Base-by-base conservation (phyloP, 257 asterid genomes). In the Solanum verrucosum region DNA sequence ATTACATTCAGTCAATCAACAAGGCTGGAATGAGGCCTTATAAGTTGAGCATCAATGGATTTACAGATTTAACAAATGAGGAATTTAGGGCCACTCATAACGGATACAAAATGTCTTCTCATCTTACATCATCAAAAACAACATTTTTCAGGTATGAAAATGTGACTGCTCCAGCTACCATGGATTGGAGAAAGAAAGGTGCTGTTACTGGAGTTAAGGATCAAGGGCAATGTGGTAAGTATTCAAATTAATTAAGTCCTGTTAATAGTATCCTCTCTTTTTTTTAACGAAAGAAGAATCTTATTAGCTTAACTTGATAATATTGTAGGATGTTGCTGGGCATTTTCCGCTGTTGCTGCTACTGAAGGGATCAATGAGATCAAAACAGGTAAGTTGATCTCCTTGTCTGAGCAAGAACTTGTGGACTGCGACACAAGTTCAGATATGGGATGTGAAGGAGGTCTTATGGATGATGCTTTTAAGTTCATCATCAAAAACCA, bases 11-110 rank as follows among this genome's bases (percentile, higher is more conserved):
- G 29, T 90, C 94, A 2, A 68, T 73, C 25, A 93, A 92, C 33
- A 87, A 46, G 29, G 91, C 60, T 1, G 92, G 88, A 3, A 31
- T 46, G 0, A 63, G 72, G 37, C 25, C 88, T 33, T 92, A 90
- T 83, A 92, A 81, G 60, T 91, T 93, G 29, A 90, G 91, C 9
- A 40, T 89, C 72, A 93, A 93, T 13, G 49, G 85, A 18, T 93
- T 92, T 86, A 91, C 93, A 21, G 95, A 93, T 89, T 77, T 91
- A 72, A 92, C 91, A n/a, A 90, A 91, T 56, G 89, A 90, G 31
- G 93, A 91, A 79, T 92, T 93, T 35, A 70, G 29, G 27, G 83
- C 90, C 1, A 89, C 91, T 5, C 87, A 87, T 3, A 91, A 88
- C 16, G 94, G 93, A 46, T 92, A 88, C 88, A 89, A 70, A 49